Percentiles rank a stretch among this genome's conserved stretches.
Conservation (phyloP, 108 stramenopile species). For the Skeletonema costatum region DNA sequence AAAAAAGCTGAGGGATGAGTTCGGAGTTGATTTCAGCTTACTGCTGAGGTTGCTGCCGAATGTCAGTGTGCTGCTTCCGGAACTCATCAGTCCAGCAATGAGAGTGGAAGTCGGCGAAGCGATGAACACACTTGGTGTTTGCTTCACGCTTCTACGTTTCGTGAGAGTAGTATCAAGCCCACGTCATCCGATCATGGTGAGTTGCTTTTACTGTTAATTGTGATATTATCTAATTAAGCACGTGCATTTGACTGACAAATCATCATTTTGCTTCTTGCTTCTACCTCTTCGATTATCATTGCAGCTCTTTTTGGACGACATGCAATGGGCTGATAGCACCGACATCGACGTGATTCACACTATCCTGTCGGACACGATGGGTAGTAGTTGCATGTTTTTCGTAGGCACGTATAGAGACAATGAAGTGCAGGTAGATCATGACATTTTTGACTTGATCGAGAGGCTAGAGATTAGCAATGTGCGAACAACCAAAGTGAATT, state of each 20-base stretch:
- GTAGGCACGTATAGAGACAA: conserved; percentile 37
- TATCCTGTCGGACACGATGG: conserved; percentile 26
- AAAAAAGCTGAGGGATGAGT: conserved; percentile 5
- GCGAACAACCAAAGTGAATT: conserved; percentile 9
- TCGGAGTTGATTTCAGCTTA: conserved; percentile 13
- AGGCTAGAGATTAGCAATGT: conserved; percentile 11
- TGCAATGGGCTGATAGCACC: conserved; percentile 44
- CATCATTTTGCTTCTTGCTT: not conserved
- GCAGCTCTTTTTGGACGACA: conserved; percentile 46
- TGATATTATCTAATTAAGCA: not conserved
- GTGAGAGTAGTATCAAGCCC: conserved; percentile 32
- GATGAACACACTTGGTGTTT: conserved; percentile 12
- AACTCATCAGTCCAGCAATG: not conserved
- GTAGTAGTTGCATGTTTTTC: conserved; percentile 38
- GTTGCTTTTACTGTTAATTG: not conserved
- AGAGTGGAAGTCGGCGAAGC: not conserved
- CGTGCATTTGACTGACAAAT: not conserved
- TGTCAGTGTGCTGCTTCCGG: conserved; percentile 12
- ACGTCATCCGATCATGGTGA: conserved; percentile 16
- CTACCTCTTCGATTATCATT: not conserved
- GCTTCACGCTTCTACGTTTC: conserved; percentile 22
- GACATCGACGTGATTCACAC: conserved; percentile 22
- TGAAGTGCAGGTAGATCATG: conserved; percentile 13
- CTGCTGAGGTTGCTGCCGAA: conserved; percentile 25
- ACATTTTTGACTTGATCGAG: conserved; percentile 9